Conservation (phyloP, 352 stramenopile species). For the Phytophthora multivora region DNA sequence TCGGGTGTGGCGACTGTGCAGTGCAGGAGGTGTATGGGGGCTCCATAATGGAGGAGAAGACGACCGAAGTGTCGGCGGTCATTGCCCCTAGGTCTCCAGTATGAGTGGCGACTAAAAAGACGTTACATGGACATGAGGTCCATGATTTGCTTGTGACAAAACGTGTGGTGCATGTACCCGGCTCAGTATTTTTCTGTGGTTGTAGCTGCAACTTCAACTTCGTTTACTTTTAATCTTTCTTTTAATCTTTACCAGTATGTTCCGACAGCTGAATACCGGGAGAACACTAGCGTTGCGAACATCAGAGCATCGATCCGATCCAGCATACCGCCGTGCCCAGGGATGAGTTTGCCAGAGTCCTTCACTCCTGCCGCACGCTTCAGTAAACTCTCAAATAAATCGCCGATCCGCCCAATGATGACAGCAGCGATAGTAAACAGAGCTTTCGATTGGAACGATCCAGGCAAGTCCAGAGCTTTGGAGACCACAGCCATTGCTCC, state of each 20-base stretch:
- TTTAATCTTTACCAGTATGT: not conserved
- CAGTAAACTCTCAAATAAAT: conserved; percentile 94
- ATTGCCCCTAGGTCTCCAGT: not conserved
- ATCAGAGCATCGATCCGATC: conserved; percentile 96
- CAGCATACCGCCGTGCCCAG: conserved; percentile 94
- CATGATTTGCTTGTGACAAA: conserved; percentile 1
- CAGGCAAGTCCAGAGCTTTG: conserved; percentile 63
- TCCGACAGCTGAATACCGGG: conserved; percentile 38
- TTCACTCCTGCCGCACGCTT: conserved; percentile 95
- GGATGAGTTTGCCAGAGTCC: conserved; percentile 94
- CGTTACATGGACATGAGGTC: conserved; percentile 4
- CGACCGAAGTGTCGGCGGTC: conserved; percentile 5
- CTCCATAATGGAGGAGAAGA: not conserved
- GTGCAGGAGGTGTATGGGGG: not conserved
- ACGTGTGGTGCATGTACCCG: not conserved
- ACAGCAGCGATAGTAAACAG: conserved; percentile 87
- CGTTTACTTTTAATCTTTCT: not conserved
- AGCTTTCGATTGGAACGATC: conserved; percentile 69
- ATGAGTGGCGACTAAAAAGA: conserved; percentile 22
- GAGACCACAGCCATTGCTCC: conserved; percentile 79
- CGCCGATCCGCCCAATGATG: conserved; percentile 91
- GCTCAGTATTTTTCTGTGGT: conserved; percentile 1
- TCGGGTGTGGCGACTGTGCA: not conserved
- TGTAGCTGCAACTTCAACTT: conserved; percentile 3
- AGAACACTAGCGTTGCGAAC: conserved; percentile 75